Base-by-base conservation (phyloP, 2,329 filamentous ascomycete genomes). In the Bimuria novae-zelandiae region DNA sequence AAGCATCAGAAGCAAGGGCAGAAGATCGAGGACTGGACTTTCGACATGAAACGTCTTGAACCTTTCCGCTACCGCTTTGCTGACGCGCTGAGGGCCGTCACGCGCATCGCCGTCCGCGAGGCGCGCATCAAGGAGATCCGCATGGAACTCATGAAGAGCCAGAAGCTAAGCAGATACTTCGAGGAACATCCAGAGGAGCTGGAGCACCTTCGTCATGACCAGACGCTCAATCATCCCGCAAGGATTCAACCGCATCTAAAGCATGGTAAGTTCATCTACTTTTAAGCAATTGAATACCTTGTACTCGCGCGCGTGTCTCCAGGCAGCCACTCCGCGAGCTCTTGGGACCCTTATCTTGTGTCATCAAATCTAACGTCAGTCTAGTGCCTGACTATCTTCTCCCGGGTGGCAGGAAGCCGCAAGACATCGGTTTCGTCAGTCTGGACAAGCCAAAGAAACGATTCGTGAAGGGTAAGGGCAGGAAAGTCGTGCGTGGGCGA, bases 161-260 rank as follows among this genome's bases (percentile, higher is more conserved):
- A 97, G 69, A 97, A 96, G 76, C 79, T 99, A 49, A 92, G 94
- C 75, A 84, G 92, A 51, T 63, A 65, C 12, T 99, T 97, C 68
- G 94, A 97, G 71, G 94, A 99, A 75, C 97, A 99, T 72, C 94
- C 94, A 0, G 86, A 88, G 27, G 93, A 97, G 70, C 77, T 97
- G 59, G 84, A 86, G 32, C 91, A 96, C 70, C 80, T 97, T 61
- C 85, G 93, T 22, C 94, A 99, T 70, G 94, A 99, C 70, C 88
- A 87, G 32, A 93, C 97, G 72, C 80, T 96, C 51, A 72, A 71
- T 41, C 84, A 92, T 55, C 87, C 92, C 21, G 90, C 92, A 12
- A 81, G 90, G 54, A 86, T 92, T 40, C 92, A 97, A 75, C 84
- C 89, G 7, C 94, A 99, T 78, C 79, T 99, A 60, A 95, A 91